Evolutionary conservation across 306 rosid species (phyloP).

Genomic region (Vicia villosa): DNA sequence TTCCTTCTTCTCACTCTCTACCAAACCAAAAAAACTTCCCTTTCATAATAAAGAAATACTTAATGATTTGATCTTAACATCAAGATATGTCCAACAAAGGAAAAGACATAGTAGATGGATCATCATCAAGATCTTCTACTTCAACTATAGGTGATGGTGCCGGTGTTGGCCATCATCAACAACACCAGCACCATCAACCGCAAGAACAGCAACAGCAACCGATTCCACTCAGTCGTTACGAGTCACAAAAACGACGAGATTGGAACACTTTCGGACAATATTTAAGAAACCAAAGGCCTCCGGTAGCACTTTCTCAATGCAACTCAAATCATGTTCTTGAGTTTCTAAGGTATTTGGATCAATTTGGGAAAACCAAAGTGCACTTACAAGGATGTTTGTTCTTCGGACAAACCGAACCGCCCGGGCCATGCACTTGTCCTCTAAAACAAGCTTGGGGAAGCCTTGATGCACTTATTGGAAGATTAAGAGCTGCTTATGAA

Average conservation of each 20-base stretch:
- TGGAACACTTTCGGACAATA: constrained; percentile 96
- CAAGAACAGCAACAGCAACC: constrained; percentile 33
- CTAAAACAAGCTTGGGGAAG: constrained; percentile 89
- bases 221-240: constrained; percentile 63
- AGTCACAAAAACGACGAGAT: constrained; percentile 85
- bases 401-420: constrained; percentile 75
- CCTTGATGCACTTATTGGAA: constrained; percentile 86
- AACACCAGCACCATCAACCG: background rate
- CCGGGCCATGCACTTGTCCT: constrained; percentile 88
- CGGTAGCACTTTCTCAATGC: constrained; percentile 68
- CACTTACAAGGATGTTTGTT: constrained; percentile 69
- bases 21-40: constrained; percentile 25
- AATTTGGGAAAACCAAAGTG: constrained; percentile 85
- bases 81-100: constrained; percentile 52
- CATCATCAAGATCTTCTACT: constrained; percentile 45
- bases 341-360: constrained; percentile 76
- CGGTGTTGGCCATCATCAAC: background rate
- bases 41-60: constrained; percentile 41
- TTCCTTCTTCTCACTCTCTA: constrained; percentile 19
- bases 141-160: background rate
- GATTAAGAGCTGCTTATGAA: constrained; percentile 89
- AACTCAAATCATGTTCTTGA: constrained; percentile 80
- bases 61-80: constrained; percentile 39
- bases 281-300: constrained; percentile 83
- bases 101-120: constrained; percentile 52